Evolutionary conservation across 2,329 filamentous ascomycete genomes (phyloP).

Genomic region (Hypocreales sp.): DNA sequence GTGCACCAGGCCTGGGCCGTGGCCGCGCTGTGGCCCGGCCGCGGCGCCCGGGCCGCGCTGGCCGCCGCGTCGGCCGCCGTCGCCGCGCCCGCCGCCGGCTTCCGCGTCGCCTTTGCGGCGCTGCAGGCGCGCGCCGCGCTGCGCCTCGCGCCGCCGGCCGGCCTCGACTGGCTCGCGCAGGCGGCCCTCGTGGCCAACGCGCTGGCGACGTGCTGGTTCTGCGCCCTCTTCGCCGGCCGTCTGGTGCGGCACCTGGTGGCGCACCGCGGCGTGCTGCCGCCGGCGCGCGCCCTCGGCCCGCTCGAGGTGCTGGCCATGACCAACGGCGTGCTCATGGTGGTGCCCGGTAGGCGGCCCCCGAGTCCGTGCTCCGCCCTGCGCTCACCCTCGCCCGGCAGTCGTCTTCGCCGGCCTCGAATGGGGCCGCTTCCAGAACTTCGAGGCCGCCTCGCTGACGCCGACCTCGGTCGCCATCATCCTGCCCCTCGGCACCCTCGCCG

Average conservation of each 20-base stretch:
- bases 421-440: slow-evolving; percentile 24
- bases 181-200: slow-evolving; percentile 23
- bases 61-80: slow-evolving; percentile 18
- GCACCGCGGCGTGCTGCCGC: slow-evolving; percentile 30
- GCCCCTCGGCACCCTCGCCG: slow-evolving; percentile 34
- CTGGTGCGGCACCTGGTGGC: slow-evolving; percentile 30
- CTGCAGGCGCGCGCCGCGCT: slow-evolving; percentile 19
- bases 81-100: slow-evolving; percentile 14
- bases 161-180: slow-evolving; percentile 21
- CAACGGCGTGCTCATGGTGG: slow-evolving; percentile 39
- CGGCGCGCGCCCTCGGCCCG: slow-evolving; percentile 24
- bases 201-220: slow-evolving; percentile 34
- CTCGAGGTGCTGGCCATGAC: slow-evolving; percentile 41
- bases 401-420: slow-evolving; percentile 34
- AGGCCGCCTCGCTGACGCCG: slow-evolving; percentile 31
- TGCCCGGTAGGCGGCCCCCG: slow-evolving; percentile 27
- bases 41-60: slow-evolving; percentile 16
- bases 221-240: slow-evolving; percentile 37
- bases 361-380: not conserved
- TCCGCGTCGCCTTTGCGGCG: slow-evolving; percentile 17
- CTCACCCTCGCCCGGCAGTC: slow-evolving; percentile 15
- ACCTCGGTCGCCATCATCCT: slow-evolving; percentile 35
- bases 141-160: slow-evolving; percentile 6
- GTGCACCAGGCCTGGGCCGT: slow-evolving; percentile 37
- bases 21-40: slow-evolving; percentile 29